phyloP scores from a whole-genome alignment of 177 flowering plant genomes.

The Vitis hybrid region DNA sequence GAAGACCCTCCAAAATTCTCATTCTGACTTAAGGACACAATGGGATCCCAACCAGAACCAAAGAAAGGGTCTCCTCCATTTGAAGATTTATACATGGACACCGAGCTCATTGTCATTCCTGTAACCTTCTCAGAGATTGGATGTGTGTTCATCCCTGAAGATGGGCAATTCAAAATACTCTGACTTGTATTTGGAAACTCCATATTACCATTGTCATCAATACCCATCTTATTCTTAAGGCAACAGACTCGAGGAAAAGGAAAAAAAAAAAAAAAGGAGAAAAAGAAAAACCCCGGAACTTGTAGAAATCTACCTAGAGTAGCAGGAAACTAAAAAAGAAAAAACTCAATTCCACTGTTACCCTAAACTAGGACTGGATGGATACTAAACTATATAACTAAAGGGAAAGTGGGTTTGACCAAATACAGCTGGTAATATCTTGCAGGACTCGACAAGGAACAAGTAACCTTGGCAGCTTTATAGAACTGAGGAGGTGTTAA shows the following conservation, averaged over 20 bases:
- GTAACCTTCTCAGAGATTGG: slow-evolving; percentile 33
- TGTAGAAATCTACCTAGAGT: slow-evolving; percentile 1
- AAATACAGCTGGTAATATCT: slow-evolving; percentile 54
- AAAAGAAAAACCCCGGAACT: slow-evolving; percentile 16
- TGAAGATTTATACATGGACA: slow-evolving; percentile 38
- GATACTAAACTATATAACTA: slow-evolving; percentile 18
- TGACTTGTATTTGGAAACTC: slow-evolving; percentile 45
- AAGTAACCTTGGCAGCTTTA: slow-evolving; percentile 75
- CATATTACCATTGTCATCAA: slow-evolving; percentile 45
- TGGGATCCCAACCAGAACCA: slow-evolving; percentile 73
- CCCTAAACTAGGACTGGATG: slow-evolving; percentile 12
- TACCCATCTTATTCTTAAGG: slow-evolving; percentile 35
- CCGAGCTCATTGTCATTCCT: slow-evolving; percentile 42
- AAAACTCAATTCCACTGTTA: slow-evolving; percentile 16
- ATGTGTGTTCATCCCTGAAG: slow-evolving; percentile 41
- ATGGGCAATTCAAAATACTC: slow-evolving; percentile 31
- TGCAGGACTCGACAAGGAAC: slow-evolving; percentile 87
- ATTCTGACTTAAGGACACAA: slow-evolving; percentile 49
- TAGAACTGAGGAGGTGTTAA: slow-evolving; percentile 43
- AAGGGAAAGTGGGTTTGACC: slow-evolving; percentile 61
- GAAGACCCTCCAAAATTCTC: slow-evolving; percentile 48
- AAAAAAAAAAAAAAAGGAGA: too few relatives aligned
- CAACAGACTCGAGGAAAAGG: not conserved
- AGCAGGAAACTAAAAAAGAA: not conserved
- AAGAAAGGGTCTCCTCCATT: slow-evolving; percentile 45